A percentile compares a stretch with the other conserved stretches of the same genome.
Evolutionary conservation across 2,329 filamentous ascomycete species (phyloP).

Genomic region (Zymoseptoria tritici): DNA sequence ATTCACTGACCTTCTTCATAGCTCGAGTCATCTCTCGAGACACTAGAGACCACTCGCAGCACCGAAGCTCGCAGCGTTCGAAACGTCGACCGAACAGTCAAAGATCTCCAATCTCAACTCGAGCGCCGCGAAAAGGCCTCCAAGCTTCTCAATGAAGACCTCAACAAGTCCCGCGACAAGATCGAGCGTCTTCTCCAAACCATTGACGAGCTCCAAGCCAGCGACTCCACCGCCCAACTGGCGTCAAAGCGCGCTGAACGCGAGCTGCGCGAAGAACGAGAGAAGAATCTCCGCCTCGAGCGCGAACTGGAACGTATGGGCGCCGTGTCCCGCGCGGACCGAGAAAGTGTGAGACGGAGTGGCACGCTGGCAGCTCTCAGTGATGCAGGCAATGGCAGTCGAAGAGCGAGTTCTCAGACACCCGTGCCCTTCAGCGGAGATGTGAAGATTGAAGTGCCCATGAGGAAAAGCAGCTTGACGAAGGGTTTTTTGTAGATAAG

Average conservation of each 20-base stretch:
- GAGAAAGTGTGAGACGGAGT: slow-evolving; percentile 31
- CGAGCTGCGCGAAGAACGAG: slow-evolving; percentile 80
- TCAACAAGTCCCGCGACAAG: slow-evolving; percentile 80
- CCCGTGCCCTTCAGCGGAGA: slow-evolving; percentile 30
- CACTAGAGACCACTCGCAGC: slow-evolving; percentile 68
- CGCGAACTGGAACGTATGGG: slow-evolving; percentile 61
- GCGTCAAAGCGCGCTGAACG: slow-evolving; percentile 78
- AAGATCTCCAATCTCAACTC: slow-evolving; percentile 85
- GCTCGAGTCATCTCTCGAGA: slow-evolving; percentile 63
- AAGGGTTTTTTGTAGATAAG: slow-evolving; percentile 45
- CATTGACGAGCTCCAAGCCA: slow-evolving; percentile 88
- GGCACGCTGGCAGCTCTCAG: slow-evolving; percentile 33
- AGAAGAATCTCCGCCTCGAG: slow-evolving; percentile 74
- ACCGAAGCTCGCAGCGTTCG: slow-evolving; percentile 81
- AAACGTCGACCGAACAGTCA: slow-evolving; percentile 88
- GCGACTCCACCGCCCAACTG: slow-evolving; percentile 74
- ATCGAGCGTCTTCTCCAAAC: slow-evolving; percentile 79
- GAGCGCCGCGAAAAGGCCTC: slow-evolving; percentile 83
- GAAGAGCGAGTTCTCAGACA: slow-evolving; percentile 38
- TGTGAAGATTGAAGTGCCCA: slow-evolving; percentile 31
- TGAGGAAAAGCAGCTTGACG: slow-evolving; percentile 38
- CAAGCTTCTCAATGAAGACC: slow-evolving; percentile 75
- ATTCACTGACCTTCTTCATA: background rate
- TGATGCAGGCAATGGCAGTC: slow-evolving; percentile 32
- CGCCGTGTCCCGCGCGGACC: slow-evolving; percentile 68